These are phyloP conservation scores for Voacanga thouarsii DNA, from an alignment of 257 asterid genomes.

Conservation along the genomic window DNA sequence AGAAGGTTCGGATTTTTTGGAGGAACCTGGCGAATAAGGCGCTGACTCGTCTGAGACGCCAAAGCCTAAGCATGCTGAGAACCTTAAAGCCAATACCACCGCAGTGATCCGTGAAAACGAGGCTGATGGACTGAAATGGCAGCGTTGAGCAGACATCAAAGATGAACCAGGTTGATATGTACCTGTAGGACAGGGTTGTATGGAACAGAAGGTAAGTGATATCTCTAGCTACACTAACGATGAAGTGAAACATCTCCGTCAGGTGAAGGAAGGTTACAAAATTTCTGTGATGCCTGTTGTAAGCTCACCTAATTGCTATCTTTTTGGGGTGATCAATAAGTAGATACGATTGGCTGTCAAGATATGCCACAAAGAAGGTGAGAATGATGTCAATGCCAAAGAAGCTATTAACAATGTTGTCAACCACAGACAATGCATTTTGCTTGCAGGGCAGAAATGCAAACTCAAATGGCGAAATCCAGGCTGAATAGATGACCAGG, in stretches of 20 bases:
- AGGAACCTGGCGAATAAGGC: slow-evolving; percentile 69
- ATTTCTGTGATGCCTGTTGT: not conserved
- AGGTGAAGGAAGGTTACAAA: not conserved
- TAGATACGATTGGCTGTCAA: slow-evolving; percentile 64
- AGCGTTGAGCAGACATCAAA: slow-evolving; percentile 81
- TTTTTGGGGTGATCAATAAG: slow-evolving; percentile 62
- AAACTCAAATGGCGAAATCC: slow-evolving; percentile 89
- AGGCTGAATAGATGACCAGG: slow-evolving; percentile 76
- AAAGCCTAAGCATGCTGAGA: slow-evolving; percentile 85
- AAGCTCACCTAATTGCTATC: slow-evolving; percentile 65
- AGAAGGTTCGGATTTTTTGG: not conserved
- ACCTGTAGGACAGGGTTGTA: slow-evolving; percentile 35
- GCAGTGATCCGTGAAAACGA: slow-evolving; percentile 62
- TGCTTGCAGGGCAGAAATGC: slow-evolving; percentile 67
- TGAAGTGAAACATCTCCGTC: not conserved
- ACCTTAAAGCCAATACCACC: slow-evolving; percentile 65
- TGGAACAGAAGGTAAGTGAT: not conserved
- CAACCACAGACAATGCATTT: slow-evolving; percentile 53
- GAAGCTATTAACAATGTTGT: slow-evolving; percentile 74
- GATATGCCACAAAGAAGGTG: slow-evolving; percentile 82
- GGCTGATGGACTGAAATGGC: slow-evolving; percentile 65
- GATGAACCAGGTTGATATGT: slow-evolving; percentile 72
- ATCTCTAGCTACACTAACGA: not conserved
- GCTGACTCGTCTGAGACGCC: slow-evolving; percentile 97
- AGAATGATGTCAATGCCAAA: slow-evolving; percentile 76